Conservation (phyloP, 176 grass and related monocot species). For the Paspalum notatum region DNA sequence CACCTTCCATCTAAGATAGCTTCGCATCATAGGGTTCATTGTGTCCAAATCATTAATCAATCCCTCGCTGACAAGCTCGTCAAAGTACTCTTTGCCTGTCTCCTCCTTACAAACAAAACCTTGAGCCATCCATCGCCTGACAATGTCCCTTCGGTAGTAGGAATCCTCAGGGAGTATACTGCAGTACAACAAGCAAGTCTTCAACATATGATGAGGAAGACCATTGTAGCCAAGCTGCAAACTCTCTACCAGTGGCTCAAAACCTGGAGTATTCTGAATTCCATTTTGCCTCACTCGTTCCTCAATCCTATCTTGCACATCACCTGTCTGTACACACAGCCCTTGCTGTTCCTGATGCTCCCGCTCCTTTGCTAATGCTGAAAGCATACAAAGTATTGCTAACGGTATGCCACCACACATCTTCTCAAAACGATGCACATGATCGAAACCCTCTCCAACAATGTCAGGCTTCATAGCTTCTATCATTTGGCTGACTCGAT, state of each 20-base stretch:
- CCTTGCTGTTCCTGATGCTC: not conserved
- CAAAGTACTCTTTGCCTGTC: not conserved
- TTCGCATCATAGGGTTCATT: not conserved
- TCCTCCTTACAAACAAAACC: not conserved
- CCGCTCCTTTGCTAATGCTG: not conserved
- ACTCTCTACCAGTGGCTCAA: not conserved
- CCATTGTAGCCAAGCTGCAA: not conserved
- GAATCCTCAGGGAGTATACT: not conserved
- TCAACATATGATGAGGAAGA: not conserved
- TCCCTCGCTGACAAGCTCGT: not conserved
- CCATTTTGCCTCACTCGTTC: not conserved
- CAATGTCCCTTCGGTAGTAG: not conserved
- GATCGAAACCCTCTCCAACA: not conserved
- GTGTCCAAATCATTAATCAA: not conserved
- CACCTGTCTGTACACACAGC: not conserved
- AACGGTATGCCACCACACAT: not conserved
- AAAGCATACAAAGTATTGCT: not conserved
- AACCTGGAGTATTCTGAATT: not conserved
- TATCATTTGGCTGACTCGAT: not conserved
- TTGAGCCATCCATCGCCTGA: not conserved
- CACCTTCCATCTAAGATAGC: not conserved
- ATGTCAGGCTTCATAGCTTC: not conserved
- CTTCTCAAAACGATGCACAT: fast-evolving
- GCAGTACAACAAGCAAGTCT: not conserved
- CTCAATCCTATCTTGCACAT: not conserved